Base-by-base conservation (phyloP, 805 yeast species). In the Schizosaccharomyces lindneri region DNA sequence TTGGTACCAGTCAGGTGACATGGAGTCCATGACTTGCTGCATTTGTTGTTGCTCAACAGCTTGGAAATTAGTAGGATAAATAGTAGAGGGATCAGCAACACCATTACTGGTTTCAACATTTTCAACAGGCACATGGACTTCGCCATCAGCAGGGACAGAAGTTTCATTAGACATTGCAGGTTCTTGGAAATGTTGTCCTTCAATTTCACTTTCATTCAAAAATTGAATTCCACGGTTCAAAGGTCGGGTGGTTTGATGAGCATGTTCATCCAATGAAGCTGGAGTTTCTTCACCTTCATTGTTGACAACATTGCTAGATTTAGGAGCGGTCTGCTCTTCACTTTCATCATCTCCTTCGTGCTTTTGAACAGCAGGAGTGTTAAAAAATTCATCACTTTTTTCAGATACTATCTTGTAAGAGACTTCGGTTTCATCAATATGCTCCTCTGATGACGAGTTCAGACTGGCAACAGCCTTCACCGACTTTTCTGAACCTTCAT, bases 171-270 rank as follows among this genome's bases (percentile, higher is more conserved):
- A 29, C 15, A 5, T 21, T 2, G 57, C 57, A 5, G 31, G 36
- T 29, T 51, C 57, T 17, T 29, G 36, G 19, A 29, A 17, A 9
- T 51, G 57, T 29, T 21, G 31, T 21, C 57, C 60, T 31, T 57
- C 60, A n/a, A 57, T 36, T 36, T 57, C 60, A 17, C 60, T 57
- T 24, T 57, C 60, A 17, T 57, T 57, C 17, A 57, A 19, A 17
- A 57, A 57, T 36, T 41, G 60, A 15, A 57, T 57, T n/a, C 60
- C 60, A 27, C 29, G 27, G 29, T 27, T 36, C 43, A 41, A 41
- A 17, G 60, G 60, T 5, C 43, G 60, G 9, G 43, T 57, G 9
- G 57, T 51, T 24, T 21, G 57, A 13, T 24, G 51, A 4, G 51
- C 51, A 6, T 46, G 27, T n/a, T 46, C 51, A n/a, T 46, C 51